Evolutionary conservation across 768 basidiomycete genomes (phyloP), one percentile per base, ranked within the genome.

Genomic region (Suillus plorans): DNA sequence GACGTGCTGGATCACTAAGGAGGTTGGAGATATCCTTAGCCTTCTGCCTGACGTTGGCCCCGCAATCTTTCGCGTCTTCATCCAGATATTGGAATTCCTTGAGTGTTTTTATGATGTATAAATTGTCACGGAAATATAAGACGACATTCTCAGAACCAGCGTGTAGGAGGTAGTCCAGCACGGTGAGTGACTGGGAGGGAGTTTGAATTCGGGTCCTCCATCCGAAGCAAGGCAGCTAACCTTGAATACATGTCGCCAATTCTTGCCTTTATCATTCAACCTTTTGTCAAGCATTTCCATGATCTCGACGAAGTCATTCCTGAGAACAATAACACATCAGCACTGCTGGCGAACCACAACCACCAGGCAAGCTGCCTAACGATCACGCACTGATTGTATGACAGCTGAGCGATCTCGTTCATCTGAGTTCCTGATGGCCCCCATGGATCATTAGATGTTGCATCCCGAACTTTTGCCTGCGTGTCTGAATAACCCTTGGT

Each of bases 221-320:
- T 55, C 45, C 39, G 31, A 41, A 60, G 14, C 41, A 39, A n/a
- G 50, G 42, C 52, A 28, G 69, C 83, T 65, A 63, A 89, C 94
- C 85, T 99, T 99, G 86, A 97, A 99, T 64, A 99, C 97, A 82
- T 99, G 97, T 61, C 97, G 86, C 97, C 97, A 99, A 72, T 99
- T 98, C 87, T 99, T 99, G 44, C 97, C 97, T 83, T 97, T 99
- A 81, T 99, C 97, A 70, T 95, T 95, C 67, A 99, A 80, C 60
- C 97, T 89, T 79, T 99, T 99, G 79, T 99, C 97, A 58, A 99
- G 84, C 94, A 98, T 97, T 82, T 99, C 97, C 95, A 99, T 98
- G 72, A 99, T 94, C 80, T 99, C 97, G 14, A 99, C 95, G 76
- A 99, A 99, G 72, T 99, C 96, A 65, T 89, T 91, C 78, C 95